phyloP scores from a whole-genome alignment of 2,329 filamentous ascomycete genomes.

The Epichloe sibirici region DNA sequence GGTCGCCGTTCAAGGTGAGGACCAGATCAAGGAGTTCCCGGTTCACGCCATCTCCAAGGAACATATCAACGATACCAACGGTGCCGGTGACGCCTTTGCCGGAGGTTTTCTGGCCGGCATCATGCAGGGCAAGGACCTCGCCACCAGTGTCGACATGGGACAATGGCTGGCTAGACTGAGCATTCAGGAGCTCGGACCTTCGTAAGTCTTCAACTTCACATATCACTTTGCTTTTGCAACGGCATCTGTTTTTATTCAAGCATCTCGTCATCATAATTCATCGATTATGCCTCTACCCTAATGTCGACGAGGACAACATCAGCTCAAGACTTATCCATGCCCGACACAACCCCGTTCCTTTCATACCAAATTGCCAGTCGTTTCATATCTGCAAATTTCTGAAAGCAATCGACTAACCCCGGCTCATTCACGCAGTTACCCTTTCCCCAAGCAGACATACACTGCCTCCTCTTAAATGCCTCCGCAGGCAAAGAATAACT shows the following conservation, averaged over 20 bases:
- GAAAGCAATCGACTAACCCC: conserved; percentile 4
- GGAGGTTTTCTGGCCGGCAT: conserved; percentile 87
- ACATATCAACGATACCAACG: conserved; percentile 91
- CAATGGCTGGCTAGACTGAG: conserved; percentile 93
- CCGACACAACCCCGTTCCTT: not conserved
- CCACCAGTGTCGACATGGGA: conserved; percentile 74
- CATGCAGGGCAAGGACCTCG: conserved; percentile 69
- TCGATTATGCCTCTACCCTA: not conserved
- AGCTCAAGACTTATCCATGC: not conserved
- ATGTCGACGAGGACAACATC: not conserved
- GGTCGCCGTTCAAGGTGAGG: conserved; percentile 62
- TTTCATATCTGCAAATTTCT: conserved; percentile 1
- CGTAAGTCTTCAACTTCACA: conserved; percentile 49
- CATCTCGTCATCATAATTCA: not conserved
- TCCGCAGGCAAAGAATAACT: conserved; percentile 8
- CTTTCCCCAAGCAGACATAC: conserved; percentile 72
- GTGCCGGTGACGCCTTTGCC: conserved; percentile 92
- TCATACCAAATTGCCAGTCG: not conserved
- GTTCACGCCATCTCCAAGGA: conserved; percentile 67
- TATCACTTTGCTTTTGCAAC: conserved; percentile 1
- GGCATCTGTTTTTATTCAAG: not conserved
- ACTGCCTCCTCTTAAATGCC: conserved; percentile 30
- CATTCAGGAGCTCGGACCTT: conserved; percentile 90
- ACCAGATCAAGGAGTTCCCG: conserved; percentile 61
- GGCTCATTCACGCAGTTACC: conserved; percentile 43